These are phyloP conservation scores for Melanogaster broomeanus DNA, from an alignment of 768 basidiomycete species.

Conservation along the genomic window DNA sequence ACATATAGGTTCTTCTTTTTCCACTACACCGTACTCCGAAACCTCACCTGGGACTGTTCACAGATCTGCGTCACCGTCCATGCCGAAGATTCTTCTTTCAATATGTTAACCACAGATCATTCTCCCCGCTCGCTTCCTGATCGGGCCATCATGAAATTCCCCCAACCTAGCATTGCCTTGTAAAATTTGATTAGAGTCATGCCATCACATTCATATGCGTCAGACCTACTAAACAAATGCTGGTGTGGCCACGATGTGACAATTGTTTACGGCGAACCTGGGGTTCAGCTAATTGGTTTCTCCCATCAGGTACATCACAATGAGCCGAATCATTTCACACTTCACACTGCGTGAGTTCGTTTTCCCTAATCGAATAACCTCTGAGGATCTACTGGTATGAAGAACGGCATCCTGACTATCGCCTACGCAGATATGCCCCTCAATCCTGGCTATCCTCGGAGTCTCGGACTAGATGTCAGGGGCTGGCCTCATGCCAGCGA, in stretches of 20 bases:
- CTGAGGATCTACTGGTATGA: background rate
- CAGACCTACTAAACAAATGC: too few species aligned
- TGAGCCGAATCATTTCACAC: background rate
- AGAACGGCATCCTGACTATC: background rate
- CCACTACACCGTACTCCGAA: background rate
- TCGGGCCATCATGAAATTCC: constrained; percentile 9
- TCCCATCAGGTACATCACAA: too few species aligned
- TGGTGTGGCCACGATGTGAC: too few species aligned
- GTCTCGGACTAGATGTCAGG: background rate
- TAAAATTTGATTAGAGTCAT: too few species aligned
- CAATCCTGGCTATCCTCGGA: background rate
- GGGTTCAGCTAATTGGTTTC: too few species aligned
- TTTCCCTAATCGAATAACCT: background rate
- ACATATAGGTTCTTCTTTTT: background rate
- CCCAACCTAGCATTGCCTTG: constrained; percentile 9
- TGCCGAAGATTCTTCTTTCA: background rate
- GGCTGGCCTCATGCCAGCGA: background rate
- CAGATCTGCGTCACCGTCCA: background rate
- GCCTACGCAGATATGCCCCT: too few species aligned
- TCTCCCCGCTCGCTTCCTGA: constrained; percentile 9
- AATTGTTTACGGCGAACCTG: too few species aligned
- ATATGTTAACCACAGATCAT: background rate
- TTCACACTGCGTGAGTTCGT: background rate
- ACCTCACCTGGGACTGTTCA: constrained; percentile 2
- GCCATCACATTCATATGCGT: too few species aligned